A percentile compares a stretch with the other conserved stretches of the same genome.
Conservation (phyloP, 352 stramenopile species). For the Globisporangium spiculum region DNA sequence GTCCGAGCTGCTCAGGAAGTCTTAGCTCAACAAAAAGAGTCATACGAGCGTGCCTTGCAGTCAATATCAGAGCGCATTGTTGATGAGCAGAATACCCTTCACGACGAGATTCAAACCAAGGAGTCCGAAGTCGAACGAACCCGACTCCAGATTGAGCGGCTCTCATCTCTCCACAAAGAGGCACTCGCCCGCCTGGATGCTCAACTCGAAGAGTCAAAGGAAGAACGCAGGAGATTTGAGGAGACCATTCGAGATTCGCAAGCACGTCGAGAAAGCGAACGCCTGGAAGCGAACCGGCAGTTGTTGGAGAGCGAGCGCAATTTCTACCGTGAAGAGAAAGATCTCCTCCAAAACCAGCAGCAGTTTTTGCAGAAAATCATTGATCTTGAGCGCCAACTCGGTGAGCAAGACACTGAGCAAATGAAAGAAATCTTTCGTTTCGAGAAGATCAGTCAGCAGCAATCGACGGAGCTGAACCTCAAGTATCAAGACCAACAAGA, state of each 20-base stretch:
- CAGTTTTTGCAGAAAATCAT: conserved; percentile 59
- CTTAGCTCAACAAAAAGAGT: conserved; percentile 58
- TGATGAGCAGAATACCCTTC: conserved; percentile 42
- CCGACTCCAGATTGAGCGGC: conserved; percentile 50
- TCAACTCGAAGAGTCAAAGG: conserved; percentile 56
- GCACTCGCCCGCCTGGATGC: conserved; percentile 41
- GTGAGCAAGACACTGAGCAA: conserved; percentile 61
- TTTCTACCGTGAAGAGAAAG: conserved; percentile 70
- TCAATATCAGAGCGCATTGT: conserved; percentile 47
- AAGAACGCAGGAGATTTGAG: conserved; percentile 53
- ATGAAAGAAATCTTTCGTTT: conserved; percentile 63
- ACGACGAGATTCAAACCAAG: conserved; percentile 60
- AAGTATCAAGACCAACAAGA: conserved; percentile 58
- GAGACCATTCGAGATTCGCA: conserved; percentile 32
- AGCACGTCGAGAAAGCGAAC: conserved; percentile 44
- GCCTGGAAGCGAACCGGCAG: conserved; percentile 44
- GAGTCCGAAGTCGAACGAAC: conserved; percentile 52
- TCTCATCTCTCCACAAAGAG: conserved; percentile 61
- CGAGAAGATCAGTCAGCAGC: conserved; percentile 51
- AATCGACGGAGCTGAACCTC: conserved; percentile 36
- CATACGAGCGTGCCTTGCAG: conserved; percentile 57
- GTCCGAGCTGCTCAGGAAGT: conserved; percentile 53
- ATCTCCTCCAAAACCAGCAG: conserved; percentile 60
- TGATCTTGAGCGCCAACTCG: conserved; percentile 57
- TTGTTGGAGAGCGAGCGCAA: conserved; percentile 60